Evolutionary conservation across 805 yeast species (phyloP), one percentile per base, ranked within the genome.

Genomic region (Diddensiella santjacobensis): DNA sequence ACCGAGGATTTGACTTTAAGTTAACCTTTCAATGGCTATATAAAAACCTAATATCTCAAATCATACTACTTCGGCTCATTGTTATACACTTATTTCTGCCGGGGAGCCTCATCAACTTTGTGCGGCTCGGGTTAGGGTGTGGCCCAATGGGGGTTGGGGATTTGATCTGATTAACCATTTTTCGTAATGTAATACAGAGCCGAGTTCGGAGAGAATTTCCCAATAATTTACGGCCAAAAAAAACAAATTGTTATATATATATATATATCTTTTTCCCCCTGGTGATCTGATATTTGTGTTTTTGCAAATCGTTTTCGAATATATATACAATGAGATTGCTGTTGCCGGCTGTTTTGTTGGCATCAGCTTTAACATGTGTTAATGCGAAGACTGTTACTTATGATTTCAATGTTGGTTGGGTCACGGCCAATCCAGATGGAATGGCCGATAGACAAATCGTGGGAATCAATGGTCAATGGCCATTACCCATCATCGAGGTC

Each of bases 401-500:
- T 57, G 60, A 71, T 58, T 74, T 71, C 69, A 61, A 68, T 4
- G 61, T 68, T 20, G 60, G 65, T 5, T 65, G 70, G 64, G 61
- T 64, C 20, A 42, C 41, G 17, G 77, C 76, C 40, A 78, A 75
- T 58, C 84, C 86, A 1, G 87, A 82, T 53, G 85, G 85, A 3
- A 55, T 65, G 20, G 58, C 58, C 39, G 72, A 69, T 47, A 65
- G 87, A 33, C 64, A 69, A 33, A 77, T 80, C 39, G 75, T 83
- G 22, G 82, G 83, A 1, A 73, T 83, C 64, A 83, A 83, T 59
- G 84, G 84, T 75, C 57, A 67, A 57, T 71, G 84, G 81, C 98
- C 98, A 51, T 81, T 93, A 76, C 99, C 99, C n/a, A 77, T 77
- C 45, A 69, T 91, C 57, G 72, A 78, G 42, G 89, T 87, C 54